Conservation (phyloP, 331 rosid species). For the Arachis monticola region DNA sequence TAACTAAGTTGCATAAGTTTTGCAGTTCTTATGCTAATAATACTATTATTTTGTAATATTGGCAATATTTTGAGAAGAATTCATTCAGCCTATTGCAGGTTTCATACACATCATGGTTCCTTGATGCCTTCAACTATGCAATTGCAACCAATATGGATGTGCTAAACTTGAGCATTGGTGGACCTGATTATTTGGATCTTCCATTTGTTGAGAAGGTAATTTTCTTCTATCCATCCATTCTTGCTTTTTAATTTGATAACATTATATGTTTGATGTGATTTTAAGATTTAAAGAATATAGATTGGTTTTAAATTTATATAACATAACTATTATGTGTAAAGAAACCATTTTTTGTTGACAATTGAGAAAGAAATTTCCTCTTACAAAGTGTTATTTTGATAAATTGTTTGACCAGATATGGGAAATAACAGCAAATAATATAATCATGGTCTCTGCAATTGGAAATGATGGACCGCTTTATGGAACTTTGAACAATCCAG, state of each 20-base stretch:
- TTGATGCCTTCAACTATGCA: slow-evolving; percentile 98
- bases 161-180: slow-evolving; percentile 94
- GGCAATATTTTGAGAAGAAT: slow-evolving; percentile 71
- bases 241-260: slow-evolving; percentile 20
- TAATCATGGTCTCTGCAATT: slow-evolving; percentile 97
- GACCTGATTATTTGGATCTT: slow-evolving; percentile 98
- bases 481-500: slow-evolving; percentile 97
- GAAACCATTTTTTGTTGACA: slow-evolving; percentile 11
- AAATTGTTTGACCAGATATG: slow-evolving; percentile 71
- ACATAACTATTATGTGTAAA: not conserved
- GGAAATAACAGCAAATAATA: slow-evolving; percentile 97
- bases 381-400: slow-evolving; percentile 30
- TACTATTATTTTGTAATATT: slow-evolving; percentile 41
- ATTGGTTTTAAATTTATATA: not conserved
- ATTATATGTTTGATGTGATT: not conserved
- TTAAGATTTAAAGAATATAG: slow-evolving; percentile 11
- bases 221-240: slow-evolving; percentile 12
- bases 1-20: slow-evolving; percentile 10
- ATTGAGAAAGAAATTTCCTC: slow-evolving; percentile 11
- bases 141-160: slow-evolving; percentile 96
- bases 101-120: slow-evolving; percentile 98
- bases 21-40: slow-evolving; percentile 18
- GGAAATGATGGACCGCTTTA: slow-evolving; percentile 99
- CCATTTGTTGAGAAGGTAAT: slow-evolving; percentile 96
- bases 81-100: slow-evolving; percentile 99